These are phyloP conservation scores for Candida mattraensis DNA, from an alignment of 805 yeast species.

Conservation along the genomic window DNA sequence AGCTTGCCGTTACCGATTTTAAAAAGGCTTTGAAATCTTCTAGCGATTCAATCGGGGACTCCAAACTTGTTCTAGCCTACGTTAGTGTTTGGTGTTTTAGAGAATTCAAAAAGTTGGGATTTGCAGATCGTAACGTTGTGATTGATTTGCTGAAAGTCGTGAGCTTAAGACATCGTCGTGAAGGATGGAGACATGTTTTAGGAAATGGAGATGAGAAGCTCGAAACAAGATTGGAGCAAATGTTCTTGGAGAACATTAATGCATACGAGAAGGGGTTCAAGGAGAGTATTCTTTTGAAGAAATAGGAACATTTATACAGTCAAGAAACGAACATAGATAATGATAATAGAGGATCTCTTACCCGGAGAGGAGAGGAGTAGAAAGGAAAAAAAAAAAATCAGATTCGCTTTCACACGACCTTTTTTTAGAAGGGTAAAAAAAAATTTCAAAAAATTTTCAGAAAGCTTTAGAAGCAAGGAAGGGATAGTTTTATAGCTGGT, in stretches of 20 bases:
- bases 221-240: conserved; percentile 6
- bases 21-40: conserved; percentile 19
- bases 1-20: conserved; percentile 20
- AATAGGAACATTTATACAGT: background rate
- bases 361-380: conserved; percentile 9
- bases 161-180: conserved; percentile 12
- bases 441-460: conserved; percentile 15
- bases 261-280: conserved; percentile 5
- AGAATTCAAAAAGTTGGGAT: conserved; percentile 18
- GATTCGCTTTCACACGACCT: too few relatives aligned
- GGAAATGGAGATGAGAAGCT: too few relatives aligned
- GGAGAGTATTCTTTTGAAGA: too few relatives aligned
- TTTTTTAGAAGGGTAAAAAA: too few relatives aligned
- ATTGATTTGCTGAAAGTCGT: conserved; percentile 24
- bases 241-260: conserved; percentile 7
- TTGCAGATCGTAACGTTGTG: conserved; percentile 11
- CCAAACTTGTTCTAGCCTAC: conserved; percentile 11
- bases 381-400: background rate
- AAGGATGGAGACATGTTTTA: conserved; percentile 3
- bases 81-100: conserved; percentile 27
- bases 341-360: conserved; percentile 1
- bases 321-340: background rate
- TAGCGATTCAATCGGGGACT: too few relatives aligned
- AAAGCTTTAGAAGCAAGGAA: conserved; percentile 6
- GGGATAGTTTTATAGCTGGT: background rate